Percentiles rank a stretch among this genome's conserved stretches.
These are phyloP conservation scores for Cladosporium sp. DNA, from an alignment of 2,329 filamentous ascomycete species.

Conservation along the genomic window DNA sequence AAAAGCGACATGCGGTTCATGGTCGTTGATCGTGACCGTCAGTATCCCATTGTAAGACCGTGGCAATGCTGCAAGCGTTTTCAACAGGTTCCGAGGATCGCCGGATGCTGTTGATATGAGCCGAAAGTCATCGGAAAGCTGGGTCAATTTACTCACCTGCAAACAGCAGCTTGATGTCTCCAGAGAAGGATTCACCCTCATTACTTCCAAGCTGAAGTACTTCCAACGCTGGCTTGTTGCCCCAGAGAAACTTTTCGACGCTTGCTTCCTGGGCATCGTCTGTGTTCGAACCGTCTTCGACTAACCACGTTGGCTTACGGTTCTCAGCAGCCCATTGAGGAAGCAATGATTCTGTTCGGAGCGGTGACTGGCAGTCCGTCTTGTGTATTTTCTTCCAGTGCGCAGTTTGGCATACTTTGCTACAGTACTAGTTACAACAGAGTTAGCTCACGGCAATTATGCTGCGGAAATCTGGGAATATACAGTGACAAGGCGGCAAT, in stretches of 20 bases:
- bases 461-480: neutral
- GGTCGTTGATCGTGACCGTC: neutral
- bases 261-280: too few relatives aligned
- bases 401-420: conserved; percentile 34
- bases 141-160: neutral
- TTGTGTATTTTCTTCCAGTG: conserved; percentile 38
- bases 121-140: too few relatives aligned
- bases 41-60: neutral
- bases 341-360: conserved; percentile 30
- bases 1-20: neutral
- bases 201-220: conserved; percentile 38
- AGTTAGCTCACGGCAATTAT: neutral
- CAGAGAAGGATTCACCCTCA: conserved; percentile 28
- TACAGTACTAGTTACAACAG: conserved; percentile 36
- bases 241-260: conserved; percentile 40
- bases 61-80: neutral
- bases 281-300: too few relatives aligned
- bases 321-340: conserved; percentile 34
- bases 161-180: neutral
- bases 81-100: neutral
- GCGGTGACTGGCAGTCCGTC: conserved; percentile 32
- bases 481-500: conserved; percentile 20
- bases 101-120: neutral
- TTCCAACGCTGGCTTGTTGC: conserved; percentile 45
- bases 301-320: conserved; percentile 31